phyloP scores from a whole-genome alignment of 2,329 filamentous ascomycete genomes.

The Cytospora piceae region DNA sequence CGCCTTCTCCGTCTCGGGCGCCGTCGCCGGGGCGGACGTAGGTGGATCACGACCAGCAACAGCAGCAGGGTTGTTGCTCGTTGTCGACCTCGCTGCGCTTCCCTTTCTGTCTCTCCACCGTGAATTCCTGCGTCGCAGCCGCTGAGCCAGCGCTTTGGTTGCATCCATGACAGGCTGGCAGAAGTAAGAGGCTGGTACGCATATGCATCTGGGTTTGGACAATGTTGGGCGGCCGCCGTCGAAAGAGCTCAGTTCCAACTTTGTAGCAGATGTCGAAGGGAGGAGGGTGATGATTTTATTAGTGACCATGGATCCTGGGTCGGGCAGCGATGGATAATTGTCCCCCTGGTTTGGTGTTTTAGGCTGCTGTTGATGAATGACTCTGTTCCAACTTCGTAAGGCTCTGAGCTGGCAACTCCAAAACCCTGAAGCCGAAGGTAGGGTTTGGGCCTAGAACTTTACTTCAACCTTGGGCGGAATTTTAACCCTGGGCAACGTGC shows the following conservation, averaged over 20 bases:
- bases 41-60: slow-evolving; percentile 8
- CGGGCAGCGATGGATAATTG: slow-evolving; percentile 18
- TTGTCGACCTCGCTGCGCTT: slow-evolving; percentile 7
- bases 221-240: slow-evolving; percentile 3
- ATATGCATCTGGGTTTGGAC: slow-evolving; percentile 25
- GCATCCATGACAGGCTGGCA: slow-evolving; percentile 30
- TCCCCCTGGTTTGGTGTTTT: slow-evolving; percentile 7
- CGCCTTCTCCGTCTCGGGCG: slow-evolving; percentile 4
- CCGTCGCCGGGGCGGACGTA: slow-evolving; percentile 7
- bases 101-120: slow-evolving; percentile 22
- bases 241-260: slow-evolving; percentile 7
- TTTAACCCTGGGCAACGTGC: background rate
- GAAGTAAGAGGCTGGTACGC: slow-evolving; percentile 11
- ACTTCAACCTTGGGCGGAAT: background rate
- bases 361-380: background rate
- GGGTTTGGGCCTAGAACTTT: background rate
- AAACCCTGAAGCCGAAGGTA: background rate
- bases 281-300: slow-evolving; percentile 1
- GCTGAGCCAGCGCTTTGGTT: slow-evolving; percentile 29
- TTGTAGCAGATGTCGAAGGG: slow-evolving; percentile 14
- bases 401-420: background rate
- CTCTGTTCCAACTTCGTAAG: background rate
- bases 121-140: slow-evolving; percentile 27
- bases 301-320: slow-evolving; percentile 18
- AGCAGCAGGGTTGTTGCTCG: slow-evolving; percentile 4